Evolutionary conservation across 352 stramenopile species (phyloP).

Genomic region (Phytophthora citrophthora): DNA sequence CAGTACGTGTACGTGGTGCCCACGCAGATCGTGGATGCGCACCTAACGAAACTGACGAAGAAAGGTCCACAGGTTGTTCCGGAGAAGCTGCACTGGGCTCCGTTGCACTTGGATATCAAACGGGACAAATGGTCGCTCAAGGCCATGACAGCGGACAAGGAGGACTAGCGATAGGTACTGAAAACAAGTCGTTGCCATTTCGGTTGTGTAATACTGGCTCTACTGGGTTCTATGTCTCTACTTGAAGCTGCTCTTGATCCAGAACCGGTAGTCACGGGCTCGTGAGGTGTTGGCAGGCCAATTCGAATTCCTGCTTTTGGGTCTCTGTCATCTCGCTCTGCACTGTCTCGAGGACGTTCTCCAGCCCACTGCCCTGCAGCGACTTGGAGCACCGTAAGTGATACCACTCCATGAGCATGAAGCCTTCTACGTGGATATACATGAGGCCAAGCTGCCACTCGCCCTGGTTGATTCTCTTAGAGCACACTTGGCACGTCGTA

Average conservation of each 20-base stretch:
- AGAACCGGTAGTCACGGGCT: background rate
- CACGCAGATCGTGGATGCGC: constrained; percentile 89
- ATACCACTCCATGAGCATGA: constrained; percentile 90
- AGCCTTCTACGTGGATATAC: constrained; percentile 87
- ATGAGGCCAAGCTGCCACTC: constrained; percentile 82
- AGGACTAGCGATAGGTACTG: constrained; percentile 47
- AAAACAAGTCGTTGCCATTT: no score
- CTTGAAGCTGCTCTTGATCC: no score
- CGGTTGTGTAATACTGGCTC: constrained; percentile 4
- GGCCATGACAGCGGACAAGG: constrained; percentile 71
- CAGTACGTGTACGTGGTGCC: constrained; percentile 98
- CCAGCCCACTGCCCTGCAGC: constrained; percentile 57
- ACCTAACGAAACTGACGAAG: constrained; percentile 81
- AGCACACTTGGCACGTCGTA: constrained; percentile 82
- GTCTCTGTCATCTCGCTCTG: constrained; percentile 67
- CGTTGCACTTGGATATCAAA: constrained; percentile 85
- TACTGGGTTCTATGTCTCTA: constrained; percentile 1
- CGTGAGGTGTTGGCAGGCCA: constrained; percentile 41
- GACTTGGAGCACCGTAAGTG: constrained; percentile 66
- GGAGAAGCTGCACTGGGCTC: constrained; percentile 86
- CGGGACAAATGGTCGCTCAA: constrained; percentile 89
- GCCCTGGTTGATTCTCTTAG: constrained; percentile 57
- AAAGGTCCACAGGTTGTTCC: constrained; percentile 72
- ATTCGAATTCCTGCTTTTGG: constrained; percentile 62
- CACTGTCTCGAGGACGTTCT: constrained; percentile 61